A percentile compares a stretch with the other conserved stretches of the same genome.
phyloP scores from a whole-genome alignment of 2,329 filamentous ascomycete species.

The Metarhizium guizhouense region DNA sequence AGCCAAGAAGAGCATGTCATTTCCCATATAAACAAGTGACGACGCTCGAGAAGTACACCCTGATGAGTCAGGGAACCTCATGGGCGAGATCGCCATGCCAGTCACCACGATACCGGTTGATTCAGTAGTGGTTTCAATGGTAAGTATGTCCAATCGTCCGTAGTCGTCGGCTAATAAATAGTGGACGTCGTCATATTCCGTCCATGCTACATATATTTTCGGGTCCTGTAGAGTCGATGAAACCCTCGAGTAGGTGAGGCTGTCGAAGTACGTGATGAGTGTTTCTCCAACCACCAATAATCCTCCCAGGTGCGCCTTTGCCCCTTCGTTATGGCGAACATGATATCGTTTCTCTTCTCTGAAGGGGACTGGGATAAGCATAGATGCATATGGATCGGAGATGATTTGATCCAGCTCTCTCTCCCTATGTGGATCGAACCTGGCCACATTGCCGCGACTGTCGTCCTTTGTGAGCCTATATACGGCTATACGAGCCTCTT shows the following conservation, averaged over 20 bases:
- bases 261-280: slow-evolving; percentile 76
- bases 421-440: slow-evolving; percentile 46
- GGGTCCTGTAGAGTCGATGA: slow-evolving; percentile 60
- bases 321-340: slow-evolving; percentile 42
- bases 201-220: slow-evolving; percentile 88
- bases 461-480: slow-evolving; percentile 53
- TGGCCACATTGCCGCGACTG: slow-evolving; percentile 41
- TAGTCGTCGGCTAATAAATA: slow-evolving; percentile 93
- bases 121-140: slow-evolving; percentile 60
- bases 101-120: slow-evolving; percentile 58
- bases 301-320: slow-evolving; percentile 55
- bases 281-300: slow-evolving; percentile 72
- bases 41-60: slow-evolving; percentile 62
- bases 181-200: slow-evolving; percentile 67
- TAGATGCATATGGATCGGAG: slow-evolving; percentile 45
- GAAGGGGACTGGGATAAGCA: slow-evolving; percentile 54
- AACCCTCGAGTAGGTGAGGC: slow-evolving; percentile 58
- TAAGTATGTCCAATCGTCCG: slow-evolving; percentile 75
- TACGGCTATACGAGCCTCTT: slow-evolving; percentile 46
- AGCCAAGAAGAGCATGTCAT: slow-evolving; percentile 70
- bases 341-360: slow-evolving; percentile 52
- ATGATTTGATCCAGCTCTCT: slow-evolving; percentile 45
- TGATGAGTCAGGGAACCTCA: slow-evolving; percentile 19
- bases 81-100: slow-evolving; percentile 56
- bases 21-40: slow-evolving; percentile 67